Base-by-base conservation (phyloP, 805 yeast genomes). In the Saturnispora hagleri region DNA sequence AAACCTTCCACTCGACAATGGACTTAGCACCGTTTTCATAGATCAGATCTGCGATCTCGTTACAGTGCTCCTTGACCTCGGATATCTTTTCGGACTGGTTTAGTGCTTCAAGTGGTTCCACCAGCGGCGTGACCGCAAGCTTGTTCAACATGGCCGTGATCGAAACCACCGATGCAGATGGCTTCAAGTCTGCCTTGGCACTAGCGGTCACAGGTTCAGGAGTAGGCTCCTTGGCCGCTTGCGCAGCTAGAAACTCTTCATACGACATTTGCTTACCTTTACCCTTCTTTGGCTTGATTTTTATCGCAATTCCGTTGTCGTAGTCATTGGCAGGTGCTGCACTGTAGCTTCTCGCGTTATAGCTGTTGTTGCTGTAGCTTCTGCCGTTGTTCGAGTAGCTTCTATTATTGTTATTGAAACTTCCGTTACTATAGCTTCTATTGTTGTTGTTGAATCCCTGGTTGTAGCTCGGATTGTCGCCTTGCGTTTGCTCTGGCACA, bases 61-160 rank as follows among this genome's bases (percentile, higher is more conserved):
- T 77, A 38, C 80, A 79, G 51, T 79, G 79, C 28, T 73, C 66
- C 59, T 80, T 76, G 42, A 80, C 75, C 51, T 80, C 87, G 10
- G 79, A 68, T 38, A 81, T 65, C 55, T 77, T 71, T 35, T 76
- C 62, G 5, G 82, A 80, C 35, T 62, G 61, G 54, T 79, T 78
- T 48, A 88, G 71, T 27, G 71, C 71, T 27, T 66, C 68, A 57
- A 90, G 70, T 52, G 75, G 64, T 24, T 77, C 81, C 31, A 84
- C 75, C 53, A 89, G 72, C 22, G 97, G 96, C 9, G 86, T 71
- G 41, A 80, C 60, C 18, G 76, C 77, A 50, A 87, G 69, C 57
- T 84, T 84, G 50, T 76, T 76, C 64, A 89, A 73, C 3, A 93
- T 86, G 3, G 71, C 65, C 12, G 88, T 71, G 59, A 90, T 73